Evolutionary conservation across 352 stramenopile species (phyloP), one percentile per base, ranked within the genome.

Genomic region (Saprolegnia parasitica): DNA sequence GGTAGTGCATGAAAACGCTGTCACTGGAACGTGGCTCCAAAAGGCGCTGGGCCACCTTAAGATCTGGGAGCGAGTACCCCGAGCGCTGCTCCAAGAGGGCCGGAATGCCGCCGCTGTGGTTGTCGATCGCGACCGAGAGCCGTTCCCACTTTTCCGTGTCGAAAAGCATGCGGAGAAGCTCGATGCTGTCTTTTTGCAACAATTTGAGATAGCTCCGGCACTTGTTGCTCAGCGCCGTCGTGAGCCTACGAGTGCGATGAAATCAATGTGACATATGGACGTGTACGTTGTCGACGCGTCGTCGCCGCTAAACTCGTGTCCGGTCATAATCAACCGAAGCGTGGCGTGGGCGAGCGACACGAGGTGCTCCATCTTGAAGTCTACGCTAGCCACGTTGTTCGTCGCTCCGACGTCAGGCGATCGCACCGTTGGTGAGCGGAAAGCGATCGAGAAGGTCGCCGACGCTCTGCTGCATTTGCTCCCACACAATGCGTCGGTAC

Each of bases 331-430:
- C 61, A 96, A 89, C 35, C 76, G 81, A 37, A 78, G 81, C 5
- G 88, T 93, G 4, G 81, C 78, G 55, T 90, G 81, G 45, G 88
- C 86, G 49, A 97, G 74, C 8, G 76, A 78, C 52, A 95, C 90
- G 20, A 97, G 83, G 47, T 96, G 87, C 66, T 96, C 89, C 70
- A 96, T 81, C 64, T 96, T 93, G 73, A 93, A 86, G 6, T 81
- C 83, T 94, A 67, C 40, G 39, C n/a, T n/a, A n/a, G n/a, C n/a
- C n/a, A n/a, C n/a, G n/a, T n/a, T n/a, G n/a, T n/a, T n/a, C n/a
- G n/a, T n/a, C n/a, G n/a, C n/a, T n/a, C n/a, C n/a, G 32, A 21
- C 47, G 64, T 3, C 24, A 37, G 29, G 56, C n/a, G 35, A 15
- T 10, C 71, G 54, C 62, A 95, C 85, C 83, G 64, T 89, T 88